phyloP scores from a whole-genome alignment of 345 rosid genomes.

The Murraya paniculata region DNA sequence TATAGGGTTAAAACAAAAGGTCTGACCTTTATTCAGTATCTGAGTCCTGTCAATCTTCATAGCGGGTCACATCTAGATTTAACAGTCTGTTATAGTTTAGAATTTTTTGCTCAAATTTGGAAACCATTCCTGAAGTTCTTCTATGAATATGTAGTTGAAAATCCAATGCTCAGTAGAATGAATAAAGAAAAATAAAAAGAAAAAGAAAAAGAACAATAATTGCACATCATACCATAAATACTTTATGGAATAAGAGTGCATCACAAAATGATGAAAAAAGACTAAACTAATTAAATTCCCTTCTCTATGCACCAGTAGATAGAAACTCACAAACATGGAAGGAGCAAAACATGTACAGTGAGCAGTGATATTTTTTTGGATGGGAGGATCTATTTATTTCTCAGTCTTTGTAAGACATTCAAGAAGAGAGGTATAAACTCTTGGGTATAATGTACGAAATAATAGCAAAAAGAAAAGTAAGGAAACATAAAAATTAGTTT shows the following conservation, averaged over 20 bases:
- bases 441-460: no score
- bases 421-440: not conserved
- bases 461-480: not conserved
- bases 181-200: no score
- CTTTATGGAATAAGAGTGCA: not conserved
- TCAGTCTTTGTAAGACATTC: no score
- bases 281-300: not conserved
- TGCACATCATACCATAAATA: not conserved
- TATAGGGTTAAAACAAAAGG: not conserved
- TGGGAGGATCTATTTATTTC: no score
- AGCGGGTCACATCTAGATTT: not conserved
- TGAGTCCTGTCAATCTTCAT: not conserved
- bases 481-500: not conserved
- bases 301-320: not conserved
- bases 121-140: not conserved
- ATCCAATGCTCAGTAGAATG: no score
- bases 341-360: no score
- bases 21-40: not conserved
- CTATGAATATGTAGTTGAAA: not conserved
- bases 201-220: not conserved
- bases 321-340: not conserved
- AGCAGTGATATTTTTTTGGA: no score
- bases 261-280: not conserved
- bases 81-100: not conserved
- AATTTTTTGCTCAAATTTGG: not conserved